Evolutionary conservation across 148 eudicot species (phyloP).

Genomic region (Vaccinium vitisidaea): DNA sequence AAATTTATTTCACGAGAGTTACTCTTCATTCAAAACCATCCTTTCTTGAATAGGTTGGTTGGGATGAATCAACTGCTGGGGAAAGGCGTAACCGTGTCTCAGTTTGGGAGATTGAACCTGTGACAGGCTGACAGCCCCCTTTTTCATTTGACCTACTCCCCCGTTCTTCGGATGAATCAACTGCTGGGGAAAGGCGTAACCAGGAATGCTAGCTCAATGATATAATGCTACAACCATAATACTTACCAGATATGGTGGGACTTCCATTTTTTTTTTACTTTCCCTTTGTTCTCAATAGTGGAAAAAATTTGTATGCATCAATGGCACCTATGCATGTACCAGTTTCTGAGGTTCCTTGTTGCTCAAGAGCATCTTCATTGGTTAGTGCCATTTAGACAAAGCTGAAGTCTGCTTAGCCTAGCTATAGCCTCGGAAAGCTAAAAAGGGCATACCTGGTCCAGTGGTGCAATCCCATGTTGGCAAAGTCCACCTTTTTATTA

Average conservation of each 20-base stretch:
- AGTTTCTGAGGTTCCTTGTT: not conserved
- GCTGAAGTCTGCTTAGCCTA: conserved; percentile 2
- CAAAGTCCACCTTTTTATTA: not conserved
- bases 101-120: conserved; percentile 97
- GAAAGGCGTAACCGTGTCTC: conserved; percentile 94
- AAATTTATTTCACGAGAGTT: not conserved
- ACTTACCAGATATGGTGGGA: not conserved
- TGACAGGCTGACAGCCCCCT: conserved; percentile 66
- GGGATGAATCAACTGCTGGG: conserved; percentile 98
- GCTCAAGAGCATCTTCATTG: not conserved
- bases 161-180: too few species aligned
- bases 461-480: not conserved
- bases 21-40: conserved; percentile 5
- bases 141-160: conserved; percentile 88
- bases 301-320: not conserved
- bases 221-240: not conserved
- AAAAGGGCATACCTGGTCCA: not conserved
- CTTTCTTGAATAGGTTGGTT: conserved; percentile 64
- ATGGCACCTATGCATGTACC: not conserved
- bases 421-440: not conserved
- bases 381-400: not conserved
- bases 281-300: not conserved
- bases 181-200: too few species aligned
- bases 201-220: conserved; percentile 76
- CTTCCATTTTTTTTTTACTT: not conserved